phyloP scores from a whole-genome alignment of 306 rosid species.

The Lupinus albus region DNA sequence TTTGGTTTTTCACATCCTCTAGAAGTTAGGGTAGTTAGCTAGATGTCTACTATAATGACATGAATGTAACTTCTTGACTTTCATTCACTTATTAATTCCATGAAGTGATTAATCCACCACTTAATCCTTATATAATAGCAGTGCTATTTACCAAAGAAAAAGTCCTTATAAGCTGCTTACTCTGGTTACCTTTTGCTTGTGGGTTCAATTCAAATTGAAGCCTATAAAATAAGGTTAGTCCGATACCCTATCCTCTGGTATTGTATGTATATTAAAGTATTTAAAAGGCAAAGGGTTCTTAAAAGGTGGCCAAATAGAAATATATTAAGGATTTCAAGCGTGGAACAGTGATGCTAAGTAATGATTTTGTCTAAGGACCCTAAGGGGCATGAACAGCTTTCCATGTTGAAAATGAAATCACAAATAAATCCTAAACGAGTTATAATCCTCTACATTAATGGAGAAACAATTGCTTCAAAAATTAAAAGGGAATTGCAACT shows the following conservation, averaged over 20 bases:
- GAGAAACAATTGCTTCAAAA: too few species aligned
- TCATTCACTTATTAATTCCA: background rate
- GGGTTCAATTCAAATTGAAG: constrained; percentile 19
- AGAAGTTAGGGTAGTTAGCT: background rate
- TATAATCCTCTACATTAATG: too few species aligned
- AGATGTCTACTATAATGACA: background rate
- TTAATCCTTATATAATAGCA: background rate
- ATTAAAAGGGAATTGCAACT: too few species aligned
- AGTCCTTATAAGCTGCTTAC: background rate
- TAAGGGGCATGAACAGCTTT: constrained; percentile 17
- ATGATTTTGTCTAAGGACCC: constrained; percentile 46
- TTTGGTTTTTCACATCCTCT: background rate
- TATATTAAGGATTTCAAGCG: constrained; percentile 44
- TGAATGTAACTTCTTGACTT: background rate
- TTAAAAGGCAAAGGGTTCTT: constrained; percentile 34
- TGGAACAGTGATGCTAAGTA: constrained; percentile 41
- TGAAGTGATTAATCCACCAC: background rate
- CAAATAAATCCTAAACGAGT: constrained; percentile 35
- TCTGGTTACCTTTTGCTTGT: background rate
- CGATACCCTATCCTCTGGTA: constrained; percentile 6
- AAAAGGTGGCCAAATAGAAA: constrained; percentile 22
- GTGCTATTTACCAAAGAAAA: background rate
- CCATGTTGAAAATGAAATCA: constrained; percentile 38
- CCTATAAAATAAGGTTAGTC: constrained; percentile 18
- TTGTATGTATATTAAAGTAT: constrained; percentile 14